Evolutionary conservation across 208 protist species (phyloP), one percentile per base, ranked within the genome.

Genomic region (Trypanosoma melophagium): DNA sequence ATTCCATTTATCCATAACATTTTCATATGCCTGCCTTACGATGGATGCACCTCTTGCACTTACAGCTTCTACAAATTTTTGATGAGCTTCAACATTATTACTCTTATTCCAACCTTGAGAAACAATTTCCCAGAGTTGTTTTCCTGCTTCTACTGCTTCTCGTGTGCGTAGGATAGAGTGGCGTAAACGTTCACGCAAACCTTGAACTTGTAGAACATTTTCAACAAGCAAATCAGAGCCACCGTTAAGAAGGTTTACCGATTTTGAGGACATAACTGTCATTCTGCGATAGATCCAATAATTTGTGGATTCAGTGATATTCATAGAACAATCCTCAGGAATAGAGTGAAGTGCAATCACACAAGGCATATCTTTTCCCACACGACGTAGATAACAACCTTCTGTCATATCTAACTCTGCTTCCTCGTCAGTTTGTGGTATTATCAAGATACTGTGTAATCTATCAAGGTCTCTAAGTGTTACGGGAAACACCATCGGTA

Each of bases 1-100:
- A 47, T 25, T 44, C 58, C 60, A 74, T 53, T 74, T 74, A n/a
- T 61, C 50, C 68, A 66, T 74, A 17, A 59, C 53, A 47, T 57
- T 53, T 12, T 24, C 53, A 52, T 67, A 61, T 12, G 59, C 31
- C 1, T 13, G 3, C 13, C 17, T 56, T 16, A 73, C 40, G 38
- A 66, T 38, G 47, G 35, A 1, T 38, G n/a, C 35, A 3, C 67
- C 66, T 31, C 47, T 38, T 8, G 42, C 41, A 21, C 50, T 73
- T 25, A 73, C 52, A 9, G 59, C 60, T 7, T 60, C 41, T 31
- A 17, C 2, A 60, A 73, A 73, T 12, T 38, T 24, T n/a, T 60
- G 8, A 28, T 55, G 14, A 62, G 65, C 67, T 45, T 66, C 7
- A n/a, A 25, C 14, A 52, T 50, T 61, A 40, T 47, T 21, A 47